Base-by-base conservation (phyloP, 352 stramenopile species). In the Phytophthora tentaculata region DNA sequence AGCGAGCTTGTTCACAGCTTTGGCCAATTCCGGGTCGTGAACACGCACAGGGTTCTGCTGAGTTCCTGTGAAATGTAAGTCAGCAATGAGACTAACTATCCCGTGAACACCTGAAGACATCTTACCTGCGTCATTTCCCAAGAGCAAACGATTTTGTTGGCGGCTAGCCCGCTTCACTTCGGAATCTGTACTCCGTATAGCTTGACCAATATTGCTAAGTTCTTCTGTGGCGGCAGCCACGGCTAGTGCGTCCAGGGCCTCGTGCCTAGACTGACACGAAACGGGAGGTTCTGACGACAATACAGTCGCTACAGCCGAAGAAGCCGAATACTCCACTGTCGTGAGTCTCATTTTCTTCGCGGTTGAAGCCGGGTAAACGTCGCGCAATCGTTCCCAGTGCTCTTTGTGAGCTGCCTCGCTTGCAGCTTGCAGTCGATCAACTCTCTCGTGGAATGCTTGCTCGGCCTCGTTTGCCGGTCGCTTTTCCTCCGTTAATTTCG, bases 1-100 rank as follows among this genome's bases (percentile, higher is more conserved):
- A 14, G 76, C 70, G 37, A 93, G 81, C 7, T 81, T 84, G 45
- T 90, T 78, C 13, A 93, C 70, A 12, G 83, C 83, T 35, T 88
- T 88, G 47, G 82, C 61, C 37, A 93, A 61, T 41, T 55, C 57
- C 41, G 85, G 79, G 50, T 92, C 84, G 48, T 89, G 78, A 41
- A 90, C 74, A 55, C 84, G 74, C 32, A 86, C 62, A 10, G 72
- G 51, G 16, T 26, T 68, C 9, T 29, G 54, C 41, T 52, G 12
- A 0, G 50, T 62, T 19, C 39, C 67, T 76, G 39, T 24, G 14
- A 22, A 24, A n/a, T 14, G 55, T 23, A 43, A 5, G 54, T 70
- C 44, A 65, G 39, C 37, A 22, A 44, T 44, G 13, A 56, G 16
- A 32, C n/a, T n/a, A n/a, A n/a, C n/a, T 32, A 23, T 49, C 48